Base-by-base conservation (phyloP, 345 rosid genomes). In the Mallotus nudiflorus region DNA sequence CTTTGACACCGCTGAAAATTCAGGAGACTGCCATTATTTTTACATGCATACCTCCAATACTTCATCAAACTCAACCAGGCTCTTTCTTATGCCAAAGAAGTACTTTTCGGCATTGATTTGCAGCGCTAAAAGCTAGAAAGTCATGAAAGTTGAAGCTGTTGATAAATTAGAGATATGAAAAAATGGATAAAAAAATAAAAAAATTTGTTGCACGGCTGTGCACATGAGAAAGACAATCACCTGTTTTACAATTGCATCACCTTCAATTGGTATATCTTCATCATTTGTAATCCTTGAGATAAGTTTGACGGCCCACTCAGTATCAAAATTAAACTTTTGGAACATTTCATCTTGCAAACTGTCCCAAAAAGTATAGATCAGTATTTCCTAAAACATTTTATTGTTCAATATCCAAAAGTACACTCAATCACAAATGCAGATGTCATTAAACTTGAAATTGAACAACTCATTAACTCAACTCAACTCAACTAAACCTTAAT, bases 341-440 rank as follows among this genome's bases (percentile, higher is more conserved):
- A 93, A 93, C 94, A 93, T 91, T 85, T 93, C 97, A 85, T 93
- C 98, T 86, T 93, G 94, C 88, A 93, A 83, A 85, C 98, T 93
- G 88, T 76, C 53, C 49, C 65, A 65, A 48, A 75, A 46, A 50
- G 14, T 29, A 24, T 25, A 45, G 62, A 20, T 15, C 28, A 64
- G 40, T 35, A 39, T 75, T 62, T 58, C 35, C 46, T 62, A 56
- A 25, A 71, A 39, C 9, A 48, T 55, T 54, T 35, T 57, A 28
- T 50, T 22, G 24, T 33, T 29, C 33, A 29, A 65, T 28, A 44
- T 22, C 20, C 7, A 46, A 62, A 66, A 33, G 22, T 56, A 67
- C 50, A 62, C 24, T 27, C 53, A 24, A 42, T 25, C 20, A 24
- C 19, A 62, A 19, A 24, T 13, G 11, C 7, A 20, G 29, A 24